Base-by-base conservation (phyloP, 148 eudicot genomes). In the Polygonum aviculare region DNA sequence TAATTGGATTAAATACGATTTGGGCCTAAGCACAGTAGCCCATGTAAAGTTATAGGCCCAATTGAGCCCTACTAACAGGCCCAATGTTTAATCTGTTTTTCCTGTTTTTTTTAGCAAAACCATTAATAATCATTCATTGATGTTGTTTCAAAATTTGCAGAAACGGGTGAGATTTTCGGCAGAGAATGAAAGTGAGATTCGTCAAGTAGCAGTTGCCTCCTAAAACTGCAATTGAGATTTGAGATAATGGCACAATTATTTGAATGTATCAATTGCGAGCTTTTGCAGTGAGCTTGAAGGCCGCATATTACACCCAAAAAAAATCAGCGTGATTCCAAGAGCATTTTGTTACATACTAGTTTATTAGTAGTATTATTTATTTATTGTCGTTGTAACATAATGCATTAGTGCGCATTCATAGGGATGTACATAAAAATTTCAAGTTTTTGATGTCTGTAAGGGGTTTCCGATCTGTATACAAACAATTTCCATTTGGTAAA, bases 131-230 rank as follows among this genome's bases (percentile, higher is more conserved):
- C 31, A 26, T 26, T 26, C 31, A 26, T 1, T 3, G 12, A 11
- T 26, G 16, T 12, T 63, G 70, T 35, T 36, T 67, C 18, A 2
- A 67, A 31, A 19, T 35, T 73, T 78, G 78, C 97, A 90, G 97
- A 92, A 86, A 72, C 86, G 88, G 39, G 97, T 92, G 31, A 88
- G 88, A 11, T 92, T 92, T 76, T 5, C 84, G 87, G 88, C 94
- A 1, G 74, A 88, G 15, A 82, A 47, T 39, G 88, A 92, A 76
- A 82, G 82, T 44, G 97, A 90, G 82, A 88, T 84, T 22, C 70
- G 19, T 65, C 80, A 85, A 35, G 41, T 87, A 52, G 85, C 86
- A 0, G 79, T 75, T 47, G 84, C 90, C 21, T 87, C 83, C 18
- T 85, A 22, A 72, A 72, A 2, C 49, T 31, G 16, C 33, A 44